These are phyloP conservation scores for Candida neerlandica DNA, from an alignment of 1,139 yeast genomes.

Conservation along the genomic window DNA sequence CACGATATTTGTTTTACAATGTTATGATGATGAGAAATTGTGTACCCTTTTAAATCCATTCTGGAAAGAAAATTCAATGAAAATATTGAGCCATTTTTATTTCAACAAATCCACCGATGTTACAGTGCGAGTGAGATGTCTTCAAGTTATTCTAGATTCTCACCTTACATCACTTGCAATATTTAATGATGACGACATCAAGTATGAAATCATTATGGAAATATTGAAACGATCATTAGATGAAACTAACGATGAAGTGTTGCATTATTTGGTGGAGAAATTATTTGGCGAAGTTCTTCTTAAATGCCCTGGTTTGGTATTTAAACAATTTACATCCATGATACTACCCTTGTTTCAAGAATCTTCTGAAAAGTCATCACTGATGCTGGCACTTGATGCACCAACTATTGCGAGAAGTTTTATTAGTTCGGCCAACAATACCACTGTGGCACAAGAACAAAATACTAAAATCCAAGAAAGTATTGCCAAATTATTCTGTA, in stretches of 20 bases:
- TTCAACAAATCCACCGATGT: conserved; percentile 23
- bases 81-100: conserved; percentile 52
- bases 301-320: conserved; percentile 26
- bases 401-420: conserved; percentile 20
- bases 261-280: conserved; percentile 35
- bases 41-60: conserved; percentile 57
- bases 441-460: neutral
- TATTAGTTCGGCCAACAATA: conserved; percentile 1
- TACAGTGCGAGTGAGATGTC: conserved; percentile 40
- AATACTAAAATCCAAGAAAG: conserved; percentile 20
- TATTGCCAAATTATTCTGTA: conserved; percentile 36
- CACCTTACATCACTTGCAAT: conserved; percentile 37
- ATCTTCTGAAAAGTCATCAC: neutral
- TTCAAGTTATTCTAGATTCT: conserved; percentile 47
- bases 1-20: conserved; percentile 44
- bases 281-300: conserved; percentile 30
- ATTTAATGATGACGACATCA: conserved; percentile 27
- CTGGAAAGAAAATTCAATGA: conserved; percentile 54
- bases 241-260: conserved; percentile 34
- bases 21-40: conserved; percentile 50
- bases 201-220: conserved; percentile 32
- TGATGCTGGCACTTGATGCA: conserved; percentile 1
- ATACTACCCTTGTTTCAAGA: conserved; percentile 18
- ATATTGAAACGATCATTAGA: conserved; percentile 29
- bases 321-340: conserved; percentile 21